These are phyloP conservation scores for Lactarius hatsudake DNA, from an alignment of 768 basidiomycete species.

Conservation along the genomic window DNA sequence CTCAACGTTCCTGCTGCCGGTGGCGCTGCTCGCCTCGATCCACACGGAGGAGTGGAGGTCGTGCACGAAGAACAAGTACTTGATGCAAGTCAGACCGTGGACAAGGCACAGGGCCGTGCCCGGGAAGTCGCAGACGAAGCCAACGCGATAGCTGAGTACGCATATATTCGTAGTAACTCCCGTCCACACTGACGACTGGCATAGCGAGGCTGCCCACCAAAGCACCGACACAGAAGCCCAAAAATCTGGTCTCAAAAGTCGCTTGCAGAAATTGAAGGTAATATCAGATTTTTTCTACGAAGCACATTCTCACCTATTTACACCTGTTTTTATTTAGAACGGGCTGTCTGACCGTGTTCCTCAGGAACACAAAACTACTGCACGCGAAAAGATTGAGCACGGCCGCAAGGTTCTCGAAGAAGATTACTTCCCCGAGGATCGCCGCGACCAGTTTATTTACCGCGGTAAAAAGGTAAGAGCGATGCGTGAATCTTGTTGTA, in stretches of 20 bases:
- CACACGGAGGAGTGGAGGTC: conserved; percentile 41
- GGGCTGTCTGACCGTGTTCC: conserved; percentile 57
- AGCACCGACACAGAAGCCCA: conserved; percentile 39
- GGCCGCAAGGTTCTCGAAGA: conserved; percentile 69
- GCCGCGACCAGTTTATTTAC: conserved; percentile 91
- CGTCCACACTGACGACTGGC: neutral
- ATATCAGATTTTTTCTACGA: conserved; percentile 3
- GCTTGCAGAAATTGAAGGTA: conserved; percentile 35
- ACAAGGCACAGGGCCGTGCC: conserved; percentile 11
- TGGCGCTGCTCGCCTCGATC: conserved; percentile 47
- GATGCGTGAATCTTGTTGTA: too few relatives aligned
- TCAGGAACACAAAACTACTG: conserved; percentile 61
- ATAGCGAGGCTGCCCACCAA: conserved; percentile 31
- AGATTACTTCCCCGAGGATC: conserved; percentile 86
- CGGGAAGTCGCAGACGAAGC: conserved; percentile 28
- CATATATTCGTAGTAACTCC: neutral
- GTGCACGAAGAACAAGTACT: conserved; percentile 34
- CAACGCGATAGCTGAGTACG: conserved; percentile 28
- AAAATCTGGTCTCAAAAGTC: conserved; percentile 37
- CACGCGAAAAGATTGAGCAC: conserved; percentile 51
- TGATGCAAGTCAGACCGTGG: conserved; percentile 30
- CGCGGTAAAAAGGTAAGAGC: conserved; percentile 77
- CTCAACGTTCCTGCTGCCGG: conserved; percentile 46
- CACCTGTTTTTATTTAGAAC: conserved; percentile 31
- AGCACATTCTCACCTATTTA: neutral